Evolutionary conservation across 2,329 filamentous ascomycete species (phyloP), one percentile per base, ranked within the genome.

Genomic region (Fusarium papillatum): DNA sequence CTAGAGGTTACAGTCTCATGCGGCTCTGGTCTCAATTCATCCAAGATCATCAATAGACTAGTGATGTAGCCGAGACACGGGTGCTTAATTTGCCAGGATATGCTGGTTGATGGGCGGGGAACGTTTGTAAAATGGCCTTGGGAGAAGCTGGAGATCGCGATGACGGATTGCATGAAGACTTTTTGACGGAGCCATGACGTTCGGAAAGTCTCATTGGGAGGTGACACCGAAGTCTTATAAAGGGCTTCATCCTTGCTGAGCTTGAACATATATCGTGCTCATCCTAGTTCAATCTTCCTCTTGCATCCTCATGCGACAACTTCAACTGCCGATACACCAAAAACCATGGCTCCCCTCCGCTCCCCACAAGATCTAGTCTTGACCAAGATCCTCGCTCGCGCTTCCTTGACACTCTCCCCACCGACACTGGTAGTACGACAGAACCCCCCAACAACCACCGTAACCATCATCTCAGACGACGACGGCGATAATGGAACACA

Each of bases 381-480:
- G 31, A 64, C 73, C 36, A 41, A 65, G 43, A 36, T 78, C 67
- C 61, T 78, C 11, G 62, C 69, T 34, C 66, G 68, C 46, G 71
- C 71, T 16, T 78, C 76, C 5, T 50, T 69, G 17, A 78, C 76
- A 1, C 34, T 69, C n/a, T 69, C 66, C 31, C 38, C 66, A 31
- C 76, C 71, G 22, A 76, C 68, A 8, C 55, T 78, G 14, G 76
- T 79, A 5, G 59, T 61, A 1, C 76, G 78, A 29, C 78, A 80
- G 75, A 64, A 64, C 11, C 55, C 70, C 19, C 62, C 72, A 4
- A 69, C 72, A 13, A 74, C 77, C 14, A 84, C 83, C 2, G 79
- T 84, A 5, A 85, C 84, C 3, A 78, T 85, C 26, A 64, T 78
- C 14, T n/a, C 76, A 1, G 59, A 75, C 16, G 70, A 72, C 53